Evolutionary conservation across 768 basidiomycete genomes (phyloP).

Genomic region (Gymnopilus junonius): DNA sequence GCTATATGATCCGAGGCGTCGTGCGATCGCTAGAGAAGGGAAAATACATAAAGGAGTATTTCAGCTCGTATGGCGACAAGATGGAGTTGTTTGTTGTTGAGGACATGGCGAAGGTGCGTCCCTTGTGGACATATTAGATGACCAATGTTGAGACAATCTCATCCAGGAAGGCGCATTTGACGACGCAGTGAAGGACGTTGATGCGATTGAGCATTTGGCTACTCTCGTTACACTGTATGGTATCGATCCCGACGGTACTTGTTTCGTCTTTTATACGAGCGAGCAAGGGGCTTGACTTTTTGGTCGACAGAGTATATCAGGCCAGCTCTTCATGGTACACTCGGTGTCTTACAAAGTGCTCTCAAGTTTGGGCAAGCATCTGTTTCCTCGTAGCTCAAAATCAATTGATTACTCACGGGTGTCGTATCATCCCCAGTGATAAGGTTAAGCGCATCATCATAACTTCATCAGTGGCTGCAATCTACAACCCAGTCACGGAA

Average conservation of each 20-base stretch:
- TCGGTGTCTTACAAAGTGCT: conserved; percentile 61
- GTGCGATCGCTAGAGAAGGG: conserved; percentile 69
- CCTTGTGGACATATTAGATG: background rate
- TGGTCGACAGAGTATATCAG: conserved; percentile 53
- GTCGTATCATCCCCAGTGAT: background rate
- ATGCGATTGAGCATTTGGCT: conserved; percentile 71
- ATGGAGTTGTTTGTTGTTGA: conserved; percentile 68
- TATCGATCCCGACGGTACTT: conserved; percentile 41
- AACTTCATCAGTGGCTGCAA: conserved; percentile 59
- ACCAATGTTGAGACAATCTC: background rate
- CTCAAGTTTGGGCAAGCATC: conserved; percentile 19
- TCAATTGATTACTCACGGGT: background rate
- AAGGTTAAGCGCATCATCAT: conserved; percentile 63
- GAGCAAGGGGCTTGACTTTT: background rate
- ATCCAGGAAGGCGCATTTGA: conserved; percentile 70
- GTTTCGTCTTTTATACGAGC: background rate
- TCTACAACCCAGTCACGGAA: conserved; percentile 32
- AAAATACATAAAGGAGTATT: conserved; percentile 54
- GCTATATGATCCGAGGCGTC: conserved; percentile 67
- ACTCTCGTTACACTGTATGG: conserved; percentile 62
- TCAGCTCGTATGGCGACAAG: conserved; percentile 59
- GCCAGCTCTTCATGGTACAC: conserved; percentile 75
- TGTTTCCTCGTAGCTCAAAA: background rate
- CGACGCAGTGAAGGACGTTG: conserved; percentile 74
- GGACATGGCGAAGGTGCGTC: conserved; percentile 53